phyloP scores from a whole-genome alignment of 345 rosid genomes.

The Rhizophora mangle region DNA sequence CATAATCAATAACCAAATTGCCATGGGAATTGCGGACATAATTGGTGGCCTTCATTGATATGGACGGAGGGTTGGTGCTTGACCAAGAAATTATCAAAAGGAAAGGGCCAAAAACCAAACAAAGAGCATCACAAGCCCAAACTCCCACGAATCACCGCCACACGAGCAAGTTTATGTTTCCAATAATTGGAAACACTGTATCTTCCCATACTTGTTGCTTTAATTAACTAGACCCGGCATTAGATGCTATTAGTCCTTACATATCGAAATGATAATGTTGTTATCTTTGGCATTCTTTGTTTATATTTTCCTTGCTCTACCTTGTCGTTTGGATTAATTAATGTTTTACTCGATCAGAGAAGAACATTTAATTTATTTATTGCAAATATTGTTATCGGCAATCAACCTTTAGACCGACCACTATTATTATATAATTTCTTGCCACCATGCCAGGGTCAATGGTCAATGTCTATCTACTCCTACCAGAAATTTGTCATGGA shows the following conservation, averaged over 20 bases:
- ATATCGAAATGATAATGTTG: neutral
- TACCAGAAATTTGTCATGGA: constrained; percentile 17
- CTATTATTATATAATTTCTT: neutral
- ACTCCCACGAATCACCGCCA: neutral
- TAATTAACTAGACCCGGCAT: neutral
- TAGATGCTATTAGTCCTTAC: too few relatives aligned
- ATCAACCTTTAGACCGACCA: constrained; percentile 1
- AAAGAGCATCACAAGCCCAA: neutral
- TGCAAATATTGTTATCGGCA: constrained; percentile 5
- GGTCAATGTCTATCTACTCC: constrained; percentile 21
- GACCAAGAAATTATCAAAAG: neutral
- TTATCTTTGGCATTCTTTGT: constrained; percentile 12
- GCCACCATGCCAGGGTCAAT: constrained; percentile 13
- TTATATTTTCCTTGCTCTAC: constrained; percentile 1
- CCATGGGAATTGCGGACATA: neutral
- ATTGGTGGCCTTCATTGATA: neutral
- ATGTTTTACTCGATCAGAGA: neutral
- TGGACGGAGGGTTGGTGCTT: neutral
- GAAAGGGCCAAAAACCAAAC: neutral
- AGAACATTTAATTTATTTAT: constrained; percentile 2
- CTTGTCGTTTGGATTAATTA: constrained; percentile 9
- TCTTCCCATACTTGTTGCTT: constrained; percentile 1
- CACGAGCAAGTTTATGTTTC: constrained; percentile 14
- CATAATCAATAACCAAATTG: neutral
- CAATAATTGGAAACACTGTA: constrained; percentile 11